A percentile compares a stretch with the other conserved stretches of the same genome.
phyloP scores from a whole-genome alignment of 306 rosid genomes.

The Malus sieversii region DNA sequence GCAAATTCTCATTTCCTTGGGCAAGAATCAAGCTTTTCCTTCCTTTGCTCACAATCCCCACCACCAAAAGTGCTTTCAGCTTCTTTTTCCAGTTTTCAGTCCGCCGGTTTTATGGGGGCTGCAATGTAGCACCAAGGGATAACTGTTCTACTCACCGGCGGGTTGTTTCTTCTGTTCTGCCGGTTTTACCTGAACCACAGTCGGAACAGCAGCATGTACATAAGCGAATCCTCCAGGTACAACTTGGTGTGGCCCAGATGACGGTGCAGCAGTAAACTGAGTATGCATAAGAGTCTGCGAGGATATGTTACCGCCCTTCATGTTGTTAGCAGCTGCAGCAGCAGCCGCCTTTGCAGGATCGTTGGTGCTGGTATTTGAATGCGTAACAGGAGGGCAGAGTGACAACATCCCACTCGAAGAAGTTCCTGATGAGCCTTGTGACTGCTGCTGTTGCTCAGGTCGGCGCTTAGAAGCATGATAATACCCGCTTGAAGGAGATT shows the following conservation, averaged over 20 bases:
- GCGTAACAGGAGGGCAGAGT: constrained; percentile 30
- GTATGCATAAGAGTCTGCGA: constrained; percentile 58
- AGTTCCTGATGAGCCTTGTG: constrained; percentile 46
- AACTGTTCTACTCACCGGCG: constrained; percentile 70
- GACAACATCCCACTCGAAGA: constrained; percentile 58
- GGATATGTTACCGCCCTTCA: constrained; percentile 49
- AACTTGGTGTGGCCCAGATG: constrained; percentile 58
- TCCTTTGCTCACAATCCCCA: constrained; percentile 25
- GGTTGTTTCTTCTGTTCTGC: constrained; percentile 96
- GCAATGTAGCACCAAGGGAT: constrained; percentile 17
- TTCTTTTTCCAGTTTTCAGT: background rate
- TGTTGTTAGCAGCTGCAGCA: constrained; percentile 36
- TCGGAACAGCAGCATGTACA: constrained; percentile 56
- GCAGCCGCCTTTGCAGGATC: constrained; percentile 49
- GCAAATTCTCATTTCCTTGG: constrained; percentile 11
- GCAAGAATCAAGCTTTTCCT: constrained; percentile 18
- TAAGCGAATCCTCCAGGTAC: constrained; percentile 41
- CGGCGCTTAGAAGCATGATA: constrained; percentile 47
- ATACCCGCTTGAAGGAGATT: constrained; percentile 43
- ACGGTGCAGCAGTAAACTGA: constrained; percentile 46
- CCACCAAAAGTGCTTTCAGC: background rate
- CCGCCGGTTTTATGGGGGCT: constrained; percentile 1
- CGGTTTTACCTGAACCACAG: constrained; percentile 72
- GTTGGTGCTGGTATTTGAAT: constrained; percentile 22
- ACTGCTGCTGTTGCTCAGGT: constrained; percentile 55